These are phyloP conservation scores for Aspergillus sp. DNA, from an alignment of 2,329 filamentous ascomycete genomes.

Conservation along the genomic window DNA sequence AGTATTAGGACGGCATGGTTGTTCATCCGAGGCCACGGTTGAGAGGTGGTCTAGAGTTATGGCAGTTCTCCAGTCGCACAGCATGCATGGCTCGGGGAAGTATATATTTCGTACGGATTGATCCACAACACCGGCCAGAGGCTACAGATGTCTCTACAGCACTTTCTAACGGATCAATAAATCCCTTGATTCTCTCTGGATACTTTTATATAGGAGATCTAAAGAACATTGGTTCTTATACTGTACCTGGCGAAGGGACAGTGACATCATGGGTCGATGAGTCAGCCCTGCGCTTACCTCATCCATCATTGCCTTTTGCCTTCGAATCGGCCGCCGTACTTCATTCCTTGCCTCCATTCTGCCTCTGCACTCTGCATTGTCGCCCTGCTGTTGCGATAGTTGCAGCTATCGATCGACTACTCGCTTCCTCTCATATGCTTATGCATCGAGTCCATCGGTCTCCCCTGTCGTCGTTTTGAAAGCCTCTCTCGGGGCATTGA, in stretches of 20 bases:
- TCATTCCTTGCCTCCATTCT: background rate
- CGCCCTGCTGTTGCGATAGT: background rate
- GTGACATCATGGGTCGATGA: background rate
- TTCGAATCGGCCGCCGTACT: background rate
- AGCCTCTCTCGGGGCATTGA: background rate
- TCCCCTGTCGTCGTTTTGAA: background rate
- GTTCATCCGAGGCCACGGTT: too few relatives aligned
- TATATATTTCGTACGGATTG: too few relatives aligned
- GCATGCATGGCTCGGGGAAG: too few relatives aligned
- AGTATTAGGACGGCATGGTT: too few relatives aligned
- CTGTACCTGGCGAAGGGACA: background rate
- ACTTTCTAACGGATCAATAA: too few relatives aligned
- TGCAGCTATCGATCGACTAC: too few relatives aligned
- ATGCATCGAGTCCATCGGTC: background rate
- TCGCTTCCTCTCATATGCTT: too few relatives aligned
- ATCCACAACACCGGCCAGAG: too few relatives aligned
- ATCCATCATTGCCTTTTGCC: background rate
- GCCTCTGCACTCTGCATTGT: background rate
- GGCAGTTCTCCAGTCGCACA: background rate
- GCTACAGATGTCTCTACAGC: too few relatives aligned
- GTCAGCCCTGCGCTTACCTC: background rate
- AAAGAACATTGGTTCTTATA: background rate
- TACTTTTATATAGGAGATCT: too few relatives aligned
- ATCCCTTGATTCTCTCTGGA: too few relatives aligned
- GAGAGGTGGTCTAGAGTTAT: background rate